These are phyloP conservation scores for Cystobasidium sp. DNA, from an alignment of 1,284 basidiomycete species.

Conservation along the genomic window DNA sequence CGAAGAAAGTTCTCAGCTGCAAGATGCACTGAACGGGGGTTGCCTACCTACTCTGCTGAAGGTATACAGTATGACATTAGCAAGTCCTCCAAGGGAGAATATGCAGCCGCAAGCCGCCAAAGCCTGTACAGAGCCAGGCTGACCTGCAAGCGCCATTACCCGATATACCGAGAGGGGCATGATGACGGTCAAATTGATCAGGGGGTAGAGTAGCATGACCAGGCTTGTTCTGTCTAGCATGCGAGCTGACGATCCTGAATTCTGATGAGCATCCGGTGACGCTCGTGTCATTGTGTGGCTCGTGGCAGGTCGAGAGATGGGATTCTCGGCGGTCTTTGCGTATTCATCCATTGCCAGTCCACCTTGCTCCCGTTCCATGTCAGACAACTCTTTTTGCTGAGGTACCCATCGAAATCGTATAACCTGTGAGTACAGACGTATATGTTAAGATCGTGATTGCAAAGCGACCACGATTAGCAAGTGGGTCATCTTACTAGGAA, in stretches of 20 bases:
- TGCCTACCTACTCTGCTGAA: slow-evolving; percentile 28
- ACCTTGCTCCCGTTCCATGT: not conserved
- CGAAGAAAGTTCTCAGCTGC: not conserved
- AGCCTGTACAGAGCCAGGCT: slow-evolving; percentile 13
- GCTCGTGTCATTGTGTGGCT: not conserved
- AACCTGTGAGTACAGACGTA: not conserved
- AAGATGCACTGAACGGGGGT: not conserved
- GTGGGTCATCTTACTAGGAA: slow-evolving; percentile 28
- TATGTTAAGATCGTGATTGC: not conserved
- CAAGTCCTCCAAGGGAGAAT: slow-evolving; percentile 40
- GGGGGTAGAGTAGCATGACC: slow-evolving; percentile 39
- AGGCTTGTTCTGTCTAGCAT: slow-evolving; percentile 33
- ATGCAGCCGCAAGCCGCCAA: slow-evolving; percentile 35
- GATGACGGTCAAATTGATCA: slow-evolving; percentile 40
- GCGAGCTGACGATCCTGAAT: not conserved
- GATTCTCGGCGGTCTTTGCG: not conserved
- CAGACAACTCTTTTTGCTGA: not conserved
- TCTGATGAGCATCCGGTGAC: not conserved
- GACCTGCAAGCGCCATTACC: slow-evolving; percentile 27
- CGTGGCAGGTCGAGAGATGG: not conserved
- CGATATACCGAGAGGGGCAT: slow-evolving; percentile 44
- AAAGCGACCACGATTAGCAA: not conserved
- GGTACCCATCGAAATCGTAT: slow-evolving; percentile 1
- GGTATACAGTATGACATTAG: slow-evolving; percentile 35
- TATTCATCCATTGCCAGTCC: not conserved